A percentile compares a stretch with the other conserved stretches of the same genome.
These are phyloP conservation scores for Thelonectria olida DNA, from an alignment of 2,329 filamentous ascomycete species.

Conservation along the genomic window DNA sequence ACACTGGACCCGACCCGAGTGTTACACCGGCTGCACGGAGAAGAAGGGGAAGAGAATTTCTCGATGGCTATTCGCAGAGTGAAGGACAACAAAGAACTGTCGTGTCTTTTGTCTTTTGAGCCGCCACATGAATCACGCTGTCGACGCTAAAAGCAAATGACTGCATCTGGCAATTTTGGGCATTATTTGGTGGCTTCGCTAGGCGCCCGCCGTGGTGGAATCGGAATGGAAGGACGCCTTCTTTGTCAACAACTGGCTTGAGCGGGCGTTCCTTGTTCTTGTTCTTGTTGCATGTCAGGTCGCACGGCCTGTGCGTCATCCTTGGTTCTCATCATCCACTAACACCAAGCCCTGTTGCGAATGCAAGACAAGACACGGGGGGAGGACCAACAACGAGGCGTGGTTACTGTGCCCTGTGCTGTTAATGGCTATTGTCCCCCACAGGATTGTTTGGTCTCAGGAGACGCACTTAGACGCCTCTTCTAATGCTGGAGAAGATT, in stretches of 20 bases:
- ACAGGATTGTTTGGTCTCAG: background rate
- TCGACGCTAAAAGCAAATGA: background rate
- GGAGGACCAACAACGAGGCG: background rate
- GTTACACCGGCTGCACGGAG: background rate
- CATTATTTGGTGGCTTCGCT: background rate
- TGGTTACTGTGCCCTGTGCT: background rate
- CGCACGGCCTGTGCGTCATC: too few relatives aligned
- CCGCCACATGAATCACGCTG: background rate
- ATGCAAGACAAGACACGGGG: too few relatives aligned
- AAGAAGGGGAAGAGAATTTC: background rate
- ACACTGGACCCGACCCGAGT: background rate
- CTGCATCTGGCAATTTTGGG: background rate
- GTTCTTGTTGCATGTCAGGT: constrained; percentile 3
- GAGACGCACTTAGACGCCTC: background rate
- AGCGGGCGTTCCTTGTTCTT: background rate
- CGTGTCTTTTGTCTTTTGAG: background rate
- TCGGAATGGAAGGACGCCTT: background rate
- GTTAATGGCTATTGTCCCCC: background rate
- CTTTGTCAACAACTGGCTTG: too few relatives aligned
- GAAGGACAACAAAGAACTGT: background rate
- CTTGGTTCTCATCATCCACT: too few relatives aligned
- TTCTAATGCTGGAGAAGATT: too few relatives aligned
- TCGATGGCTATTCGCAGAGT: too few relatives aligned
- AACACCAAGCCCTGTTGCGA: background rate
- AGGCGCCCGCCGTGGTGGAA: background rate